phyloP scores from a whole-genome alignment of 2,329 filamentous ascomycete genomes.

The Exophiala phaeomuriformis region DNA sequence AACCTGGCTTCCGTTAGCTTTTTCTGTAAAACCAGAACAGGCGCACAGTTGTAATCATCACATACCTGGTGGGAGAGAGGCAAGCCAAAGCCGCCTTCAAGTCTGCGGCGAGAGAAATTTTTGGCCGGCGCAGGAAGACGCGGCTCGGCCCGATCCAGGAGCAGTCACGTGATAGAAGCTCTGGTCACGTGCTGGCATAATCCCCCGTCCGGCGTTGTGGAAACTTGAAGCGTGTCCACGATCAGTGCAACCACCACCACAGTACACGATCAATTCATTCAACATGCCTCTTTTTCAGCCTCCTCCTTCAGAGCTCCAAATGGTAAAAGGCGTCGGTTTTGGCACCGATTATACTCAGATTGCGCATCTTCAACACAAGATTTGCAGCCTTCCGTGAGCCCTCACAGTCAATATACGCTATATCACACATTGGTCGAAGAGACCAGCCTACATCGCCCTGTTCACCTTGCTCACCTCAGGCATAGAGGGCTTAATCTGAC shows the following conservation, averaged over 20 bases:
- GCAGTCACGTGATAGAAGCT: not conserved
- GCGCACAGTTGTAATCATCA: not conserved
- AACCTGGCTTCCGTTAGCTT: not conserved
- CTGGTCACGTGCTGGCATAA: too few relatives aligned
- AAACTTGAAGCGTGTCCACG: too few relatives aligned
- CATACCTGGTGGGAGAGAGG: slow-evolving; percentile 4
- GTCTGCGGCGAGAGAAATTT: slow-evolving; percentile 2
- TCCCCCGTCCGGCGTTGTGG: too few relatives aligned
- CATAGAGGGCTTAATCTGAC: not conserved
- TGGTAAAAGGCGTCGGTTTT: too few relatives aligned
- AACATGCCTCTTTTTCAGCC: too few relatives aligned
- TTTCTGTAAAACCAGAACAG: not conserved
- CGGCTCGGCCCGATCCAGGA: not conserved
- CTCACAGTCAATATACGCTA: too few relatives aligned
- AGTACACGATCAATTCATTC: not conserved
- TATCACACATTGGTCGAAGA: too few relatives aligned
- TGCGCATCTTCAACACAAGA: too few relatives aligned
- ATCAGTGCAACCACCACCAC: too few relatives aligned
- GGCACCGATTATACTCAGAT: too few relatives aligned
- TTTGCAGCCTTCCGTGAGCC: too few relatives aligned
- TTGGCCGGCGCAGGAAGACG: slow-evolving; percentile 3
- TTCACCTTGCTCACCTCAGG: not conserved
- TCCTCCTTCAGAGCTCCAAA: too few relatives aligned
- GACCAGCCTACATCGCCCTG: not conserved
- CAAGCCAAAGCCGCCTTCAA: not conserved